Evolutionary conservation across 1,284 basidiomycete species (phyloP).

Genomic region (Heterobasidion parviporum): DNA sequence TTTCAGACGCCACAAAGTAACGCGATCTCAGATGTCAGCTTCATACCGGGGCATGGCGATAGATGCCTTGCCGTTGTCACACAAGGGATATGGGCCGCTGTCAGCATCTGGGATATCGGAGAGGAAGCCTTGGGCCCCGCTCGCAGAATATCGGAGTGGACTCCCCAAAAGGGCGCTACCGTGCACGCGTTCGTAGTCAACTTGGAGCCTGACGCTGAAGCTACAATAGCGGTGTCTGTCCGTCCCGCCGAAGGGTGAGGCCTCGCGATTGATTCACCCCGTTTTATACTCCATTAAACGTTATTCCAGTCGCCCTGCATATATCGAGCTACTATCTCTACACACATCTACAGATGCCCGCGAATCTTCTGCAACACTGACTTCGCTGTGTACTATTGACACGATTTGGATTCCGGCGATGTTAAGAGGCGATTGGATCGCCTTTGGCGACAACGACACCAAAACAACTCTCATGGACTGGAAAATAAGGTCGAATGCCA

Average conservation of each 20-base stretch:
- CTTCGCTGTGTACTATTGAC: background rate
- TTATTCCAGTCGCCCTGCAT: background rate
- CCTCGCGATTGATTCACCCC: background rate
- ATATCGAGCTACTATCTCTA: background rate
- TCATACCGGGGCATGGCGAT: slow-evolving; percentile 35
- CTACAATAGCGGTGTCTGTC: slow-evolving; percentile 39
- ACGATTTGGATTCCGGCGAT: background rate
- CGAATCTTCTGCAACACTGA: background rate
- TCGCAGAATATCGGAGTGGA: background rate
- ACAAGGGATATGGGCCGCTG: slow-evolving; percentile 47
- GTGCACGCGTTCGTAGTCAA: slow-evolving; percentile 37
- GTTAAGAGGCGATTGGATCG: background rate
- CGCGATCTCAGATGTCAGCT: slow-evolving; percentile 11
- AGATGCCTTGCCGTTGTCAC: slow-evolving; percentile 43
- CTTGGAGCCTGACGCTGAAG: slow-evolving; percentile 31
- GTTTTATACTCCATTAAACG: background rate
- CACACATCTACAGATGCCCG: background rate
- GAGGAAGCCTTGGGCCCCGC: slow-evolving; percentile 4
- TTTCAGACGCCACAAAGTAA: background rate
- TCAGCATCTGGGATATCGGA: slow-evolving; percentile 43
- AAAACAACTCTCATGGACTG: background rate
- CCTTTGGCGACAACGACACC: background rate
- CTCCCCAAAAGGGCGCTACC: background rate
- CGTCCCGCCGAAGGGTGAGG: slow-evolving; percentile 4
- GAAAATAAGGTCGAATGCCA: background rate